Evolutionary conservation across 208 protist species (phyloP), one percentile per base, ranked within the genome.

Genomic region (Crithidia thermophila): DNA sequence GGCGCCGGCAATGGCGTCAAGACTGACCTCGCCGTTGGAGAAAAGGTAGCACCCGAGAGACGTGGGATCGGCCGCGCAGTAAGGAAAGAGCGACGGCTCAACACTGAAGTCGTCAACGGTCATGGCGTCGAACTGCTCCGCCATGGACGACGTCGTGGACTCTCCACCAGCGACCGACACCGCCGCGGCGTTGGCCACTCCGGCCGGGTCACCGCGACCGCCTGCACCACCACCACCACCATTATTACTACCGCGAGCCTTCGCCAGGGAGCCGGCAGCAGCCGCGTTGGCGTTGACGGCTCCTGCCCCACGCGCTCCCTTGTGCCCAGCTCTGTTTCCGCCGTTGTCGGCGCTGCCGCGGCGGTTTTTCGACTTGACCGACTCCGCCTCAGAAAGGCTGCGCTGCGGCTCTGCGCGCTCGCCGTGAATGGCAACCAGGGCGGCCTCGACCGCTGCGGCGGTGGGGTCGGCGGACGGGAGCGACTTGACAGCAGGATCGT

Each of bases 371-470:
- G 16, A 21, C 13, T 65, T 76, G 5, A 60, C 28, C 16, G 60
- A 53, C 3, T 14, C 59, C 21, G 37, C 59, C 18, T 36, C 28
- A 5, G 39, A 46, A 1, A 28, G 14, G 18, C 40, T 20, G 27
- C 40, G 33, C 14, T 28, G 46, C 25, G 36, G 23, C 14, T 34
- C 56, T 27, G 43, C n/a, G 8, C 42, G 55, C 14, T 63, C 45
- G 2, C 31, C n/a, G 21, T 75, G 60, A 52, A 75, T 31, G 25
- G 39, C 67, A 16, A 28, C 60, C 8, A 75, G 66, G 3, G 59
- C 63, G 34, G 37, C 42, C n/a, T 72, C 47, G 8, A 67, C 65
- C 2, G 39, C 42, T 2, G 50, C 43, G 42, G 65, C 60, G 30
- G 31, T 73, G 8, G 47, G 18, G 14, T 30, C 52, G 18, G 69